Evolutionary conservation across 495 filamentous ascomycete genomes (phyloP).

Genomic region (Penicillium crystallinum): DNA sequence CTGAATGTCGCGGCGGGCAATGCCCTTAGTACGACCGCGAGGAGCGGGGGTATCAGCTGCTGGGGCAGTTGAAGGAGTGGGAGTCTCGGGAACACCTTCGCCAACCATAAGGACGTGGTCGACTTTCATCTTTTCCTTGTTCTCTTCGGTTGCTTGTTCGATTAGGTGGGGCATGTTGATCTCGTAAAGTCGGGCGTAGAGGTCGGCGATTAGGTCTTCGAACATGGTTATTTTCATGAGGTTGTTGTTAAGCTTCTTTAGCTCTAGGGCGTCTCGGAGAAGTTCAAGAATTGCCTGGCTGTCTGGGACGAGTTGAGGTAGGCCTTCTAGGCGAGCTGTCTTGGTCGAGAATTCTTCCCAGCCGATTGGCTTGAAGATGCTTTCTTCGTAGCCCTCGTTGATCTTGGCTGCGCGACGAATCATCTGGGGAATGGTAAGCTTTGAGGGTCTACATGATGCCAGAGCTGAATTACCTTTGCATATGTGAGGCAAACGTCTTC

Average conservation of each 20-base stretch:
- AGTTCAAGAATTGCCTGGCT: constrained; percentile 54
- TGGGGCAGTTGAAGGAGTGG: constrained; percentile 32
- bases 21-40: constrained; percentile 52
- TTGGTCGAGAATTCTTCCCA: constrained; percentile 75
- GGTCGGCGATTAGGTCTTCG: constrained; percentile 85
- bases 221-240: constrained; percentile 79
- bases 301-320: constrained; percentile 39
- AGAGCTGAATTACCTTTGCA: constrained; percentile 41
- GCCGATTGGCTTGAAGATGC: constrained; percentile 71
- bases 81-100: constrained; percentile 33
- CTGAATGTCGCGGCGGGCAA: constrained; percentile 58
- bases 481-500: constrained; percentile 70
- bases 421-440: constrained; percentile 32
- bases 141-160: constrained; percentile 47
- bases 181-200: constrained; percentile 75
- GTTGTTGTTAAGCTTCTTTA: constrained; percentile 84
- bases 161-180: constrained; percentile 44
- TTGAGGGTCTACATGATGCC: background rate
- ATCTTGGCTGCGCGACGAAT: constrained; percentile 66
- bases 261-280: constrained; percentile 76
- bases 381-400: constrained; percentile 62
- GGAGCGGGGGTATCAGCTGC: constrained; percentile 40
- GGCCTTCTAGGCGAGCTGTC: constrained; percentile 48
- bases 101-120: constrained; percentile 49
- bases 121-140: constrained; percentile 54